Evolutionary conservation across 257 asterid genomes (phyloP).

Genomic region (Solanum lycopersicoides): DNA sequence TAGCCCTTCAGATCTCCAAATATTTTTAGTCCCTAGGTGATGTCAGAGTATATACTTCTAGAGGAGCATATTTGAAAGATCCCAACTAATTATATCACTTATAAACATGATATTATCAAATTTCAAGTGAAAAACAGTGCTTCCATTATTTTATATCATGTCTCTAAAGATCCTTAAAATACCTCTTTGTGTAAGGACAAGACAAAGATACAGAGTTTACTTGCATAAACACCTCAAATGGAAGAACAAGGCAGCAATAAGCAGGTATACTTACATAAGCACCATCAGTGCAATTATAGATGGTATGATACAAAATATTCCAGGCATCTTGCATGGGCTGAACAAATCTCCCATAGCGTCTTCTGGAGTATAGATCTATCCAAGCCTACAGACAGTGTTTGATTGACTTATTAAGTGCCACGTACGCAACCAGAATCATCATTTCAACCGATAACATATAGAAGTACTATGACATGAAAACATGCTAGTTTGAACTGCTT

Average conservation of each 20-base stretch:
- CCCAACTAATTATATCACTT: background rate
- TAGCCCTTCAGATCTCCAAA: background rate
- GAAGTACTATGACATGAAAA: background rate
- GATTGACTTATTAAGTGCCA: background rate
- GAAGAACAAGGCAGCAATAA: background rate
- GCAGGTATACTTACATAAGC: conserved; percentile 34
- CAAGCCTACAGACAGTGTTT: conserved; percentile 33
- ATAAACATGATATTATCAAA: background rate
- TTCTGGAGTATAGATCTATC: conserved; percentile 41
- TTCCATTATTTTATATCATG: background rate
- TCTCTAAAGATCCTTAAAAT: background rate
- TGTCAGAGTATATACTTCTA: background rate
- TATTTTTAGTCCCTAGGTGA: background rate
- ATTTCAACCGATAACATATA: background rate
- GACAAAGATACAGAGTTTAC: background rate
- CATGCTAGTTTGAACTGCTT: background rate
- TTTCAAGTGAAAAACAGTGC: background rate
- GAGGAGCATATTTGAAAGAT: background rate
- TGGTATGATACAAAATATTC: conserved; percentile 57
- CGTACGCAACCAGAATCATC: background rate
- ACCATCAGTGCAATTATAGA: conserved; percentile 88
- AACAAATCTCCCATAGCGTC: conserved; percentile 57
- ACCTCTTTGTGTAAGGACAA: background rate
- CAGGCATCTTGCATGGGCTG: conserved; percentile 66
- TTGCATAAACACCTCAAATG: background rate